phyloP scores from a whole-genome alignment of 1,139 yeast genomes.

The Williopsis jadinii region DNA sequence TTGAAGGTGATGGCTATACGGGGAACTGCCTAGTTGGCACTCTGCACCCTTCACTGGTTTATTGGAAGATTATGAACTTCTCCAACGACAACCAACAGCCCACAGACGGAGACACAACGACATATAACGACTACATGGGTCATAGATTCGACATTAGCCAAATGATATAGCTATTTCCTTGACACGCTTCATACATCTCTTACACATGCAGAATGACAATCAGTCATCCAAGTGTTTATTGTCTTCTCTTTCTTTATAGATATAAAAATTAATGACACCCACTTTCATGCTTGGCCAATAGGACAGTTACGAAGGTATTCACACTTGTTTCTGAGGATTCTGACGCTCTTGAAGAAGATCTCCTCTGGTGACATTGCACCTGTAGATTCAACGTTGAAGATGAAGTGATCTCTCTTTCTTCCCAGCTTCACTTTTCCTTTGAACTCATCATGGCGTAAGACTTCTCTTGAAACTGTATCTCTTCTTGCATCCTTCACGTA shows the following conservation, averaged over 20 bases:
- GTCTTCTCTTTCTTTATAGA: background rate
- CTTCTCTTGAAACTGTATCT: conserved; percentile 96
- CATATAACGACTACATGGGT: conserved; percentile 11
- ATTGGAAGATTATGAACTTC: conserved; percentile 12
- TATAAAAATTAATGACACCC: background rate
- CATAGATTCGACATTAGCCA: conserved; percentile 7
- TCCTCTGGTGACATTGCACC: conserved; percentile 98
- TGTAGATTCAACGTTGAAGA: conserved; percentile 87
- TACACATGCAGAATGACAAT: too few species aligned
- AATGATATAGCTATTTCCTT: conserved; percentile 3
- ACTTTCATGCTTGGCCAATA: conserved; percentile 36
- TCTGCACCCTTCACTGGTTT: conserved; percentile 25
- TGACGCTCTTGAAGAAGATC: conserved; percentile 82
- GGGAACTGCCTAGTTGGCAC: conserved; percentile 30
- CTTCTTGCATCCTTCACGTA: conserved; percentile 80
- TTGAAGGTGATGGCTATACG: conserved; percentile 34
- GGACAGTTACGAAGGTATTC: conserved; percentile 75
- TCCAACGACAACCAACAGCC: conserved; percentile 1
- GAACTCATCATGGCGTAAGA: conserved; percentile 86
- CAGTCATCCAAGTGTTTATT: too few species aligned
- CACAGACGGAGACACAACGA: conserved; percentile 2
- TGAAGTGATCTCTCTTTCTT: conserved; percentile 85
- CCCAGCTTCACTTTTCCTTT: conserved; percentile 86
- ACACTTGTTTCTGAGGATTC: conserved; percentile 81
- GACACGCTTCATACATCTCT: too few species aligned